phyloP scores from a whole-genome alignment of 2,329 filamentous ascomycete genomes.

The Apiospora arundinis region DNA sequence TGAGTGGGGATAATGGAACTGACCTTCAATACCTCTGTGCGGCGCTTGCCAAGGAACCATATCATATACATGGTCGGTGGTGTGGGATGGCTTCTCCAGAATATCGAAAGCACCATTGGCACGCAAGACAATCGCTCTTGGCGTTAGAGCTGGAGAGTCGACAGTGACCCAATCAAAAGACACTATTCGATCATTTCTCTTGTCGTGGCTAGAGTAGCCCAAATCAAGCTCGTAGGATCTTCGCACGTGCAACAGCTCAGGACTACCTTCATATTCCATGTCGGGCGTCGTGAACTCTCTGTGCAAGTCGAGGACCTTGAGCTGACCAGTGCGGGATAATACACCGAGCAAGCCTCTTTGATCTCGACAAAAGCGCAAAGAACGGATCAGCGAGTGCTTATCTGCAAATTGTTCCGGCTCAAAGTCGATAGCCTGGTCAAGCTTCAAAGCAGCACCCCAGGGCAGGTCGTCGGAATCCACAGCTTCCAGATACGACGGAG shows the following conservation, averaged over 20 bases:
- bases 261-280: conserved; percentile 52
- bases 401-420: conserved; percentile 59
- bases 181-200: conserved; percentile 66
- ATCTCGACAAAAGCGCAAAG: conserved; percentile 68
- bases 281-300: conserved; percentile 56
- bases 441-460: conserved; percentile 66
- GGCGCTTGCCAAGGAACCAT: conserved; percentile 67
- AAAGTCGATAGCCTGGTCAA: conserved; percentile 63
- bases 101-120: conserved; percentile 68
- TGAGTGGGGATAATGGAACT: conserved; percentile 35
- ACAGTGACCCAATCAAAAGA: conserved; percentile 73
- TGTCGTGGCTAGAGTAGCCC: conserved; percentile 56
- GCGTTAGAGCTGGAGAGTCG: conserved; percentile 59
- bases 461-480: conserved; percentile 66
- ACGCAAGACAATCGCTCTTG: conserved; percentile 64
- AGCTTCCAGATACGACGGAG: conserved; percentile 61
- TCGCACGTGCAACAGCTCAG: conserved; percentile 64
- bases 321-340: conserved; percentile 66
- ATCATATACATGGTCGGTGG: conserved; percentile 64
- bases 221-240: conserved; percentile 69
- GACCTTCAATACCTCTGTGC: conserved; percentile 60
- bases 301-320: conserved; percentile 65
- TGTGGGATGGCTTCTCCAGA: conserved; percentile 64
- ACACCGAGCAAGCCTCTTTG: conserved; percentile 66
- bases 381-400: conserved; percentile 66